Percentiles rank a stretch among this genome's conserved stretches.
phyloP scores from a whole-genome alignment of 2,329 filamentous ascomycete species.

The Fusarium sp. region DNA sequence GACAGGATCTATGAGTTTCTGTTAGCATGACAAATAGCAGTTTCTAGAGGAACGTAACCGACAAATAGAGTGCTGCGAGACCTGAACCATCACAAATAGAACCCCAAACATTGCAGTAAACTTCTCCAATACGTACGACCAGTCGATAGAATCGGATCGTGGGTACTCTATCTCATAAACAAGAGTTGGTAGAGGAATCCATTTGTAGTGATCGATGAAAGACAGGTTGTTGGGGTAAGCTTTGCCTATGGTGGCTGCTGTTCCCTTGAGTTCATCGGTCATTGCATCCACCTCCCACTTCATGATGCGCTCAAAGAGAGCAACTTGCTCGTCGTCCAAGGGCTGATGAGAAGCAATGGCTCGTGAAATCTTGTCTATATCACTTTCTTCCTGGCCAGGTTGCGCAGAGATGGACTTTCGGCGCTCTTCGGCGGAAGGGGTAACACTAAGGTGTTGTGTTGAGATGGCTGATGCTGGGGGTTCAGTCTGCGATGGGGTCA shows the following conservation, averaged over 20 bases:
- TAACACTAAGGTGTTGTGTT: conserved; percentile 56
- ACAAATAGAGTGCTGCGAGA: conserved; percentile 80
- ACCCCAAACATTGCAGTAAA: conserved; percentile 75
- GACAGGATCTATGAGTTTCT: conserved; percentile 64
- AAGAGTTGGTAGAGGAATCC: conserved; percentile 78
- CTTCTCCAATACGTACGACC: conserved; percentile 81
- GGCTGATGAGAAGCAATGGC: conserved; percentile 70
- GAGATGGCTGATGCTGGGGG: conserved; percentile 56
- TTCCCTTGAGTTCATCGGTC: conserved; percentile 72
- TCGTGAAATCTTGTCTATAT: conserved; percentile 69
- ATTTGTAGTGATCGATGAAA: conserved; percentile 73
- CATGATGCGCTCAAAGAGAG: conserved; percentile 72
- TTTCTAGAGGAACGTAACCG: conserved; percentile 2
- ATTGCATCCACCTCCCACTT: conserved; percentile 73
- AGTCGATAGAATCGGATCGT: conserved; percentile 73
- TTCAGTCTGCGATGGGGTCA: conserved; percentile 55
- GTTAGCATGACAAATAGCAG: conserved; percentile 2
- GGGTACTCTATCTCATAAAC: conserved; percentile 86
- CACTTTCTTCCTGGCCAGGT: conserved; percentile 53
- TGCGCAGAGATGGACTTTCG: conserved; percentile 52
- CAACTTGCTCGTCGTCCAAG: conserved; percentile 70
- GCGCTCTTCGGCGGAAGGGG: conserved; percentile 56
- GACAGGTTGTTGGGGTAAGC: conserved; percentile 78
- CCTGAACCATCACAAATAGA: conserved; percentile 81
- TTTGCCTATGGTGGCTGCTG: conserved; percentile 60